Evolutionary conservation across 176 grass and related monocot genomes (phyloP).

Genomic region (Triticum turgidum): DNA sequence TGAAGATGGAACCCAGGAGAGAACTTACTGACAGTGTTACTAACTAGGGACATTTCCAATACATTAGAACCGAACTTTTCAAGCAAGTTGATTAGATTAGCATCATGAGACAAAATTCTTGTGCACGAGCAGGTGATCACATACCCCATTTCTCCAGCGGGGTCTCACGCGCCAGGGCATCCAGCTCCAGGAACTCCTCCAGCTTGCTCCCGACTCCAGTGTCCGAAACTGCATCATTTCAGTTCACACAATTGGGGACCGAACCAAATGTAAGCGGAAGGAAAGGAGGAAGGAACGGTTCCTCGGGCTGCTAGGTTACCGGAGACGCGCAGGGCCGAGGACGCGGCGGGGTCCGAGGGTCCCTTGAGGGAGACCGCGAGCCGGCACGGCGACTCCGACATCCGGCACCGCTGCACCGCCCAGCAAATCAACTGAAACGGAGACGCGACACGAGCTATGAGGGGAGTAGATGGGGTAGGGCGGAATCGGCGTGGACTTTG

Average conservation of each 20-base stretch:
- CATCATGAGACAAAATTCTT: background rate
- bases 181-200: slow-evolving; percentile 63
- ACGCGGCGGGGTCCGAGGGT: background rate
- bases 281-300: background rate
- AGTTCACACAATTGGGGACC: slow-evolving; percentile 16
- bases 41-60: background rate
- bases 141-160: slow-evolving; percentile 57
- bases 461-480: background rate
- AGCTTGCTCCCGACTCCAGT: slow-evolving; percentile 65
- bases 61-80: background rate
- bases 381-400: slow-evolving; percentile 62
- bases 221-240: slow-evolving; percentile 54
- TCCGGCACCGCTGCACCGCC: slow-evolving; percentile 64
- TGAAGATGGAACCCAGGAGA: background rate
- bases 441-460: background rate
- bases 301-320: slow-evolving; percentile 21
- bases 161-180: slow-evolving; percentile 6
- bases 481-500: background rate
- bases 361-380: slow-evolving; percentile 53
- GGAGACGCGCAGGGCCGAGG: slow-evolving; percentile 41
- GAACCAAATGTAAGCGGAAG: background rate
- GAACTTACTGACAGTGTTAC: background rate
- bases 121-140: background rate
- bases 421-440: slow-evolving; percentile 51
- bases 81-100: background rate